Conservation (phyloP, 345 rosid species). For the Pistacia integerrima region DNA sequence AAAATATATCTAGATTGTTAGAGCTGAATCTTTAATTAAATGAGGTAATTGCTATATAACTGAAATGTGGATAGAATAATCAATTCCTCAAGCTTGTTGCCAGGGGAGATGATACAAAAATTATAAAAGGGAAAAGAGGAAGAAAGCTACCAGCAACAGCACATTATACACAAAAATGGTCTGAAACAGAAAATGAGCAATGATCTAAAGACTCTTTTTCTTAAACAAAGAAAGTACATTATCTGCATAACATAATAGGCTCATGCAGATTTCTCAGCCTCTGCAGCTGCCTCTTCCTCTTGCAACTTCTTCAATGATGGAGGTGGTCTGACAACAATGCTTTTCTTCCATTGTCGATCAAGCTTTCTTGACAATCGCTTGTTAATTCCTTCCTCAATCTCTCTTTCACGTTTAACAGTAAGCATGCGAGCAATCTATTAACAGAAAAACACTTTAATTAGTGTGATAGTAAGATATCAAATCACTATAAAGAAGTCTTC, state of each 20-base stretch:
- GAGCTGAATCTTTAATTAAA: not conserved
- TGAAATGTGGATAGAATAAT: slow-evolving; percentile 3
- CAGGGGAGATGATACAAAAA: not conserved
- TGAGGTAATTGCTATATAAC: not conserved
- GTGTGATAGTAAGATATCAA: not conserved
- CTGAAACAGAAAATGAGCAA: not conserved
- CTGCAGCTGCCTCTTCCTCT: slow-evolving; percentile 86
- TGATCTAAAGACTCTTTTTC: not conserved
- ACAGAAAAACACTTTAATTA: slow-evolving; percentile 10
- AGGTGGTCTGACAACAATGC: slow-evolving; percentile 81
- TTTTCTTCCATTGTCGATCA: slow-evolving; percentile 85
- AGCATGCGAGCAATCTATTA: slow-evolving; percentile 75
- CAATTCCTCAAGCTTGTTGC: slow-evolving; percentile 5
- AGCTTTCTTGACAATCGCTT: slow-evolving; percentile 93
- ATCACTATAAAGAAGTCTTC: not conserved
- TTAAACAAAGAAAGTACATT: slow-evolving; percentile 1
- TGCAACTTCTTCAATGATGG: slow-evolving; percentile 73
- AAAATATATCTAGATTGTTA: not conserved
- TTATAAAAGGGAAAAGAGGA: not conserved
- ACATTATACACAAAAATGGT: slow-evolving; percentile 19
- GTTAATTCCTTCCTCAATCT: slow-evolving; percentile 80
- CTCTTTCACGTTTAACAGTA: slow-evolving; percentile 88
- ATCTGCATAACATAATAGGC: slow-evolving; percentile 2
- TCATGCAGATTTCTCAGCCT: slow-evolving; percentile 70
- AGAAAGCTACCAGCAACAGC: slow-evolving; percentile 3